Conservation (phyloP, 805 yeast genomes). For the Yarrowia sp. region DNA sequence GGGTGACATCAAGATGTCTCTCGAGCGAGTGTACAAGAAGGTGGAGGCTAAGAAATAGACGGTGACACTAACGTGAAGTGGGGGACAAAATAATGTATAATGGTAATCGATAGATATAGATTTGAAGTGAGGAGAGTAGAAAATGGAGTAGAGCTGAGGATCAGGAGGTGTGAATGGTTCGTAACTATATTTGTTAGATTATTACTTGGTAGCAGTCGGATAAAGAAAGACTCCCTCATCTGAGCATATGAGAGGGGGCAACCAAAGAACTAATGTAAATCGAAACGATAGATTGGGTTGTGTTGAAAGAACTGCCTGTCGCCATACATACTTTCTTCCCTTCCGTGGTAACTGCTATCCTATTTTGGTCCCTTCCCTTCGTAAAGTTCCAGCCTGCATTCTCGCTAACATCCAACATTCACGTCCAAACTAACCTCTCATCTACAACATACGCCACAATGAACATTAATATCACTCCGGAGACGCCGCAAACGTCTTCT, state of each 20-base stretch:
- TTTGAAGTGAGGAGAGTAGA: neutral
- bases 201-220: no score
- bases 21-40: slow-evolving; percentile 64
- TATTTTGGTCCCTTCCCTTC: no score
- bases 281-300: no score
- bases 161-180: no score
- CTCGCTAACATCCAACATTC: neutral
- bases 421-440: neutral
- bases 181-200: no score
- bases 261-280: no score
- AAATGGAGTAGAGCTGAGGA: no score
- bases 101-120: slow-evolving; percentile 36
- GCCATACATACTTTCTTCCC: no score
- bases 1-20: slow-evolving; percentile 74
- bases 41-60: slow-evolving; percentile 45
- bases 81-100: slow-evolving; percentile 35
- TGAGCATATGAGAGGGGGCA: no score
- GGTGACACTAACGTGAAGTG: slow-evolving; percentile 5
- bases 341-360: no score
- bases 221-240: no score
- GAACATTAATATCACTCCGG: slow-evolving; percentile 13
- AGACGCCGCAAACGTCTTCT: slow-evolving; percentile 11
- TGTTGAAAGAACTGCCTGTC: neutral
- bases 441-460: slow-evolving; percentile 1
- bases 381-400: slow-evolving; percentile 4